Base-by-base conservation (phyloP, 139 green algal species). In the Klebsormidium nitens region DNA sequence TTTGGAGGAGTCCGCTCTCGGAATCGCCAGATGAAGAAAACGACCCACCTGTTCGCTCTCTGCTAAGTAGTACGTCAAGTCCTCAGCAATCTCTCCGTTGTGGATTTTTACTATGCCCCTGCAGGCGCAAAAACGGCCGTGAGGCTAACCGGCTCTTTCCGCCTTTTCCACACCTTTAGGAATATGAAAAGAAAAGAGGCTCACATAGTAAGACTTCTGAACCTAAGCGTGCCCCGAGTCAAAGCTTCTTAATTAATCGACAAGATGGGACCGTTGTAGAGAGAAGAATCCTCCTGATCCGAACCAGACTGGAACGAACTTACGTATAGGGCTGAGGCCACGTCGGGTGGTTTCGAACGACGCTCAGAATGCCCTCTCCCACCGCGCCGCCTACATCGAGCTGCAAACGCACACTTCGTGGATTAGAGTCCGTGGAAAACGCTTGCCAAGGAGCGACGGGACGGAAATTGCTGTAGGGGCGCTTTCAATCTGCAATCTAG, bases 11-110 rank as follows among this genome's bases (percentile, higher is more conserved):
- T n/a, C n/a, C n/a, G n/a, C n/a, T n/a, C n/a, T n/a, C n/a, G n/a
- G 83, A 76, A 95, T 90, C 19, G 71, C 84, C 78, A 88, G 79
- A 86, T 81, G 34, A 67, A 84, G 32, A 88, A 79, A 32, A 78
- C 78, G 1, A 4, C 26, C 42, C 19, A 76, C 39, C 75, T 92
- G 87, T 74, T 92, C 87, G 35, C 35, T 76, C 14, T 90, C 83
- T 2, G 57, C 83, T 71, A 97, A 69, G 79, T 97, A 97, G 36
- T 74, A 78, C 0, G 91, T 88, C 23, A 97, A 70, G 83, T 97
- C 91, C 66, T 96, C 91, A 1, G 85, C 91, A 8, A 97, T 69
- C 77, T 95, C 89, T 5, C 82, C 82, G 28, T 40, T 73, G 11
- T 31, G 28, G 50, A 96, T 90, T 11, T 77, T 75, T 36, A 89